These are phyloP conservation scores for Camellia japonica DNA, from an alignment of 148 eudicot genomes.

Conservation along the genomic window DNA sequence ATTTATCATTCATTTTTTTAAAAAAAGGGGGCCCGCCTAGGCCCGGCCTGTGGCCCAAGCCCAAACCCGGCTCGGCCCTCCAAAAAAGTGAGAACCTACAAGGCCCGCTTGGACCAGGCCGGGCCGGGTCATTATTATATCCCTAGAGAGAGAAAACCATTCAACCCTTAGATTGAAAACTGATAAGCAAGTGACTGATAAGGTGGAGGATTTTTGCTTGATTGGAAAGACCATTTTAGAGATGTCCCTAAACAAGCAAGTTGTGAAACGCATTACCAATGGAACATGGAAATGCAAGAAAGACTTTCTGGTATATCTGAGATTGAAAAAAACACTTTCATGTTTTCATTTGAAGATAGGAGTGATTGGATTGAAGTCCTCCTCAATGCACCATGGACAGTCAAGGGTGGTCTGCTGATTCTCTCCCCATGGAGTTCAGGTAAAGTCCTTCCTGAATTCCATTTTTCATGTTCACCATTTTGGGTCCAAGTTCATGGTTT, in stretches of 20 bases:
- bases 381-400: not conserved
- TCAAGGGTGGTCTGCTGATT: not conserved
- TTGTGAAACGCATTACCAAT: not conserved
- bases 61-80: not conserved
- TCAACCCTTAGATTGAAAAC: not conserved
- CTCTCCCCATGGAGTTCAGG: conserved; percentile 6
- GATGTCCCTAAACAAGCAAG: not conserved
- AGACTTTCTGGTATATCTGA: not conserved
- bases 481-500: conserved; percentile 17
- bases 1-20: no score
- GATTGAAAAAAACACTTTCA: not conserved
- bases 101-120: no score
- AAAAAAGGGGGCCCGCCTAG: no score
- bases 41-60: not conserved
- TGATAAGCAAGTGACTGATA: not conserved
- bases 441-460: not conserved
- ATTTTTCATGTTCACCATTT: conserved; percentile 8
- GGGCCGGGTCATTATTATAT: no score
- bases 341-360: not conserved
- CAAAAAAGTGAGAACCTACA: no score
- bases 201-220: not conserved
- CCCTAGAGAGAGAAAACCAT: no score
- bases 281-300: not conserved
- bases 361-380: not conserved
- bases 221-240: not conserved